These are phyloP conservation scores for Stachybotrys chartarum DNA, from an alignment of 2,329 filamentous ascomycete species.

Conservation along the genomic window DNA sequence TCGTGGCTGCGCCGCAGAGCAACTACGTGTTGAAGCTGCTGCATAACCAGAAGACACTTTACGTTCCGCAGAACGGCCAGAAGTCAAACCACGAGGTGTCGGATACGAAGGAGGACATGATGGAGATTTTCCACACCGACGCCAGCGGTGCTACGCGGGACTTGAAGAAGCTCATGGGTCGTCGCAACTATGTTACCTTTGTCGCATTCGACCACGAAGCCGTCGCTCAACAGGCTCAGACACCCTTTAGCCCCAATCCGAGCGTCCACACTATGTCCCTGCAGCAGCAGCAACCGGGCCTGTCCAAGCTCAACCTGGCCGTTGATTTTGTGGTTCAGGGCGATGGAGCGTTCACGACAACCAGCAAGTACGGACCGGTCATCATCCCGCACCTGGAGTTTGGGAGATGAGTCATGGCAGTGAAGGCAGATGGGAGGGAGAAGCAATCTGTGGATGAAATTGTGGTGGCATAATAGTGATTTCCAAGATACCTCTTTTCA, in stretches of 20 bases:
- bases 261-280: conserved; percentile 22
- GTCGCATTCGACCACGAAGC: conserved; percentile 91
- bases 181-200: conserved; percentile 86
- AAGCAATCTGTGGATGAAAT: conserved; percentile 5
- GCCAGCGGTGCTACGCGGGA: conserved; percentile 78
- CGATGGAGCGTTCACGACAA: conserved; percentile 70
- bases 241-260: conserved; percentile 29
- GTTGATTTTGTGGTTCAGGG: conserved; percentile 97
- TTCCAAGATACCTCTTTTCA: conserved; percentile 1
- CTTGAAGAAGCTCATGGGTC: conserved; percentile 85
- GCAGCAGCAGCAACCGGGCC: conserved; percentile 33
- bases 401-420: conserved; percentile 33
- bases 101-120: conserved; percentile 99
- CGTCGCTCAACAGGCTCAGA: conserved; percentile 33
- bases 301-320: conserved; percentile 72
- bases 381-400: conserved; percentile 83
- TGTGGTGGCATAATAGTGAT: not conserved
- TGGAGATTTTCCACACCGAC: conserved; percentile 97
- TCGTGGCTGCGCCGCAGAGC: conserved; percentile 82
- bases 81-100: conserved; percentile 65
- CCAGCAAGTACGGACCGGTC: conserved; percentile 95
- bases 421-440: conserved; percentile 1
- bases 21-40: conserved; percentile 87
- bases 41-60: conserved; percentile 90
- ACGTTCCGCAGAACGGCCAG: conserved; percentile 82